Evolutionary conservation across 23 red algal genomes (phyloP).

Genomic region (Pyropia haitanensis): DNA sequence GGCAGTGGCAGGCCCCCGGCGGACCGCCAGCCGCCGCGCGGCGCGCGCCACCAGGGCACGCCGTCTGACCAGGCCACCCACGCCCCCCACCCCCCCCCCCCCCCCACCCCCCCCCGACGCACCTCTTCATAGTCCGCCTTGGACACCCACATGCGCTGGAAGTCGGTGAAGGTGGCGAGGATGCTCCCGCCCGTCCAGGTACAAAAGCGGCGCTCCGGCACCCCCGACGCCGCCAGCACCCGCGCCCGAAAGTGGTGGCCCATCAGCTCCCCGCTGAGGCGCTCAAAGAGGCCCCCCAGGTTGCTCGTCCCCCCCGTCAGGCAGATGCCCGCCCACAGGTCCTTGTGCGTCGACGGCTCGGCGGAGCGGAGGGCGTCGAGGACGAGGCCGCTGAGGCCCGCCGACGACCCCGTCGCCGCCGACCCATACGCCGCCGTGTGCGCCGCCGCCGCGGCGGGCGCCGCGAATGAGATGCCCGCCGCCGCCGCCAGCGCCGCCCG

Average conservation of each 20-base stretch:
- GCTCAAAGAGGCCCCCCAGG: slow-evolving; percentile 59
- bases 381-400: slow-evolving; percentile 61
- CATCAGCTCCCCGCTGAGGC: slow-evolving; percentile 47
- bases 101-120: too few species aligned
- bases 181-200: slow-evolving; percentile 95
- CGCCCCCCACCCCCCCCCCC: too few species aligned
- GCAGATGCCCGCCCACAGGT: slow-evolving; percentile 83
- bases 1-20: too few species aligned
- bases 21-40: too few species aligned
- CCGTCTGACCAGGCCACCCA: too few species aligned
- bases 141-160: slow-evolving; percentile 92
- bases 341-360: slow-evolving; percentile 62
- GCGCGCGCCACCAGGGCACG: too few species aligned
- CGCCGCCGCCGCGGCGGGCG: slow-evolving; percentile 15
- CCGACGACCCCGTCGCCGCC: slow-evolving; percentile 1
- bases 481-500: background rate
- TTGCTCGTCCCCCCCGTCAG: slow-evolving; percentile 86
- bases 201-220: slow-evolving; percentile 62
- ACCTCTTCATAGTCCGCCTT: slow-evolving; percentile 76
- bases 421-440: slow-evolving; percentile 5
- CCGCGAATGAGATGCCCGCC: slow-evolving; percentile 30
- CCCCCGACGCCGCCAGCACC: slow-evolving; percentile 66
- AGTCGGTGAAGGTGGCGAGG: slow-evolving; percentile 91
- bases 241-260: slow-evolving; percentile 48
- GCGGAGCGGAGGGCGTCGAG: slow-evolving; percentile 61